Evolutionary conservation across 1,139 yeast species (phyloP).

Genomic region (Yamadazyma pseudoaaseri): DNA sequence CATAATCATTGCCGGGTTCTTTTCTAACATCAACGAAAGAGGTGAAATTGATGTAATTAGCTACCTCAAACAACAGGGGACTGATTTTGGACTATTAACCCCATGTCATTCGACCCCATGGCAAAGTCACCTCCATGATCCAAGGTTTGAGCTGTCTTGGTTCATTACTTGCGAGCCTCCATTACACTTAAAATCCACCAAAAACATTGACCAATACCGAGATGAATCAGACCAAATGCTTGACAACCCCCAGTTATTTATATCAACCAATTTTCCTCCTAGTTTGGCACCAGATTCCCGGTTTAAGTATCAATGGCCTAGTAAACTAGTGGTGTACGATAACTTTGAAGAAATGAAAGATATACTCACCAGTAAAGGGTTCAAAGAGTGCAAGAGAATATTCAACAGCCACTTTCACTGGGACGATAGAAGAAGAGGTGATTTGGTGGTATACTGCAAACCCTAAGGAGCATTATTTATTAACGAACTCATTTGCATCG

Average conservation of each 20-base stretch:
- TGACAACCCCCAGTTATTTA: slow-evolving; percentile 56
- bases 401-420: slow-evolving; percentile 87
- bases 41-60: slow-evolving; percentile 76
- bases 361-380: slow-evolving; percentile 40
- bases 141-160: slow-evolving; percentile 53
- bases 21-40: slow-evolving; percentile 70
- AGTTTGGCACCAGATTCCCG: slow-evolving; percentile 1
- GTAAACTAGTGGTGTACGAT: slow-evolving; percentile 70
- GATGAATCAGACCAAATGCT: slow-evolving; percentile 90
- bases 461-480: slow-evolving; percentile 1
- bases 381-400: slow-evolving; percentile 50
- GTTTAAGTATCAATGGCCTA: slow-evolving; percentile 59
- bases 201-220: slow-evolving; percentile 47
- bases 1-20: slow-evolving; percentile 46
- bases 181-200: slow-evolving; percentile 32
- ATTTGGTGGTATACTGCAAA: slow-evolving; percentile 57
- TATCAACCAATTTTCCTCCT: slow-evolving; percentile 25
- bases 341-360: slow-evolving; percentile 50
- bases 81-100: slow-evolving; percentile 72
- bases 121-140: slow-evolving; percentile 77
- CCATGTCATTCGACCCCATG: slow-evolving; percentile 99
- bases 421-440: slow-evolving; percentile 81
- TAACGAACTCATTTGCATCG: slow-evolving; percentile 47
- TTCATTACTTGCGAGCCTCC: slow-evolving; percentile 94
- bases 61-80: slow-evolving; percentile 33